Conservation (phyloP, 2,329 filamentous ascomycete species). For the Mycosphaerella sp. region DNA sequence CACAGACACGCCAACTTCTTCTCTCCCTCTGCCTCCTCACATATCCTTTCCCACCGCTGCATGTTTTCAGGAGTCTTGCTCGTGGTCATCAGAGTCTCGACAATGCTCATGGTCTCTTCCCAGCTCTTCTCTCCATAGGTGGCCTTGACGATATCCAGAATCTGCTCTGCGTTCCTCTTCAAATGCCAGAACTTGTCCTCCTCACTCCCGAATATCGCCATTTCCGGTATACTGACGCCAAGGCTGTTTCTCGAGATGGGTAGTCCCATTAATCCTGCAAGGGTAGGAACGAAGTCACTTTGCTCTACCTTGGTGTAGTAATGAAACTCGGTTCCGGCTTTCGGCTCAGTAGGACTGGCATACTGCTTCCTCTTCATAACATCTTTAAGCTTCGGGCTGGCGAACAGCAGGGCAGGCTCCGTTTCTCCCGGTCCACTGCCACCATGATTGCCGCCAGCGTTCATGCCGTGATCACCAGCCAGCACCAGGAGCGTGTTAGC, state of each 20-base stretch:
- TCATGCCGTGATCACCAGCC: constrained; percentile 98
- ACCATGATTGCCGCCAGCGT: constrained; percentile 93
- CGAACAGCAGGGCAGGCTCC: constrained; percentile 81
- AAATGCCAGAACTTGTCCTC: constrained; percentile 55
- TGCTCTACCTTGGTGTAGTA: constrained; percentile 87
- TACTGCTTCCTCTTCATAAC: constrained; percentile 12
- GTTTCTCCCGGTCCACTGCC: constrained; percentile 92
- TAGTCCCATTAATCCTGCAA: constrained; percentile 80
- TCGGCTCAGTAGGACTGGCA: constrained; percentile 51
- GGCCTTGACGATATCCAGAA: constrained; percentile 68
- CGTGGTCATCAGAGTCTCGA: background rate
- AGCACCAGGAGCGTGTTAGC: constrained; percentile 74
- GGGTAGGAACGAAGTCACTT: constrained; percentile 84
- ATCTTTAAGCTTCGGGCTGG: constrained; percentile 25
- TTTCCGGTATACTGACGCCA: constrained; percentile 73
- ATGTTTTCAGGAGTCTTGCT: constrained; percentile 2
- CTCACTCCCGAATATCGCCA: constrained; percentile 66
- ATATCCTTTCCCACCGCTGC: constrained; percentile 7
- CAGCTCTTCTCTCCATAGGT: constrained; percentile 50
- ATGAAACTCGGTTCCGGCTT: constrained; percentile 60
- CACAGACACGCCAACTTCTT: constrained; percentile 26
- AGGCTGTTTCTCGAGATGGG: constrained; percentile 86
- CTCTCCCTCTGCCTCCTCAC: constrained; percentile 18
- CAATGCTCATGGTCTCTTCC: constrained; percentile 4
- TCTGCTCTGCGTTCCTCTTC: constrained; percentile 71